Evolutionary conservation across 495 filamentous ascomycete genomes (phyloP), one percentile per base, ranked within the genome.

Genomic region (Aspergillus sclerotioniger): DNA sequence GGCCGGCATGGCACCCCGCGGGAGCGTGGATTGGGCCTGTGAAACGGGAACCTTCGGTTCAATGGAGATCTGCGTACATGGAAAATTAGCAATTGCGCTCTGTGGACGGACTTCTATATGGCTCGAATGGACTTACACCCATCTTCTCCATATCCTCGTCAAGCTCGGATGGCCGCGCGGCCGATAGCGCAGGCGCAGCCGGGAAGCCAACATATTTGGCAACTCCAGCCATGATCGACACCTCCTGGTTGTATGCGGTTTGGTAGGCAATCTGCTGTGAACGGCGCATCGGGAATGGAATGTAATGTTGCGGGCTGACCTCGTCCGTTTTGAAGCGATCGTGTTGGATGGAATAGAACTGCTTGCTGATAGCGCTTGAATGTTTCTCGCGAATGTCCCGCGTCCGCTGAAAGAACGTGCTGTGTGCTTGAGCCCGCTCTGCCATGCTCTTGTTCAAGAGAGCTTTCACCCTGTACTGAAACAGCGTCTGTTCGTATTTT

Each of bases 201-300:
- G 94, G 94, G 72, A 97, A 98, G 20, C 94, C 94, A 51, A 95
- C 84, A 71, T 96, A 90, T 70, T 96, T 96, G 7, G 92, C 91
- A 55, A 98, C 82, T 17, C 94, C 93, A 8, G 91, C 87, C 55
- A 98, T 81, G 13, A 96, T 81, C 6, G 90, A 92, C 5, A 98
- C 91, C 68, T 98, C 94, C 62, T 87, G 87, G 70, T 96, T 97
- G 71, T 96, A 96, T 45, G 90, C 87, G 41, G 89, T 81, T 63
- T 94, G 94, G 53, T 91, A 86, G 56, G 78, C 79, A 55, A 91
- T 84, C 67, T 89, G 90, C 63, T 88, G 86, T 57, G 84, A 80
- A 56, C 85, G 83, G 43, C 84, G 84, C 35, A 82, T 81, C 17
- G 86, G 87, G 69, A 91, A 94, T 47, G 81, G 82, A 59, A 90